A percentile compares a stretch with the other conserved stretches of the same genome.
phyloP scores from a whole-genome alignment of 179 eudicot species.

The Actinidia arguta region DNA sequence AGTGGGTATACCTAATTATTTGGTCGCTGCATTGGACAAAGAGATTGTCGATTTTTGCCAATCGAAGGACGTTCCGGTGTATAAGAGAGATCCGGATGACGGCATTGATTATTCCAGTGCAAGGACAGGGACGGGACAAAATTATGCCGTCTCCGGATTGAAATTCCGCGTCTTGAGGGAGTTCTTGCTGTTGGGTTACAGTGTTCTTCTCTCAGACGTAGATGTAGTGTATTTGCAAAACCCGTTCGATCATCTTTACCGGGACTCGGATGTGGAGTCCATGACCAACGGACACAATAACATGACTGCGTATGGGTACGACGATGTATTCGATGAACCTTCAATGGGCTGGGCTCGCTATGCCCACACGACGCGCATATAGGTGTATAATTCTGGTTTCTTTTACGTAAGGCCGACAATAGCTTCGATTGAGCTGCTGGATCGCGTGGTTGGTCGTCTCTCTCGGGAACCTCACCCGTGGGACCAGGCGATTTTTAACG shows the following conservation, averaged over 20 bases:
- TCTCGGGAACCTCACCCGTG: constrained; percentile 54
- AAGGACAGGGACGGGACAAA: constrained; percentile 62
- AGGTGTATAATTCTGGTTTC: constrained; percentile 97
- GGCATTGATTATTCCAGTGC: constrained; percentile 71
- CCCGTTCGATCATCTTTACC: constrained; percentile 81
- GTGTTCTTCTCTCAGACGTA: constrained; percentile 94
- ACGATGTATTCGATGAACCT: constrained; percentile 93
- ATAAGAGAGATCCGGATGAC: constrained; percentile 82
- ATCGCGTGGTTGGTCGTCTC: constrained; percentile 84
- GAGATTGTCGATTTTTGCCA: constrained; percentile 64
- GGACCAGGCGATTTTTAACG: constrained; percentile 98
- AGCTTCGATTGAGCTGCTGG: constrained; percentile 92
- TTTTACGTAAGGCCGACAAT: constrained; percentile 91
- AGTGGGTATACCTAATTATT: constrained; percentile 73
- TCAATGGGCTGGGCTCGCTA: constrained; percentile 99
- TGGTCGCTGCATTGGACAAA: constrained; percentile 91
- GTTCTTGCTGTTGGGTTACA: constrained; percentile 88
- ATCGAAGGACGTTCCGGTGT: constrained; percentile 67
- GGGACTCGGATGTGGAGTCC: constrained; percentile 96
- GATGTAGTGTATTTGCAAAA: constrained; percentile 93
- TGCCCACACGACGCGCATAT: constrained; percentile 96
- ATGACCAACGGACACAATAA: constrained; percentile 96
- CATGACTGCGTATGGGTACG: constrained; percentile 85
- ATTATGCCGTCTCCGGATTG: constrained; percentile 88
- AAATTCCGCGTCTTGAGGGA: constrained; percentile 91